A percentile compares a stretch with the other conserved stretches of the same genome.
These are phyloP conservation scores for Scheffersomyces stipitis DNA, from an alignment of 805 yeast species.

Conservation along the genomic window DNA sequence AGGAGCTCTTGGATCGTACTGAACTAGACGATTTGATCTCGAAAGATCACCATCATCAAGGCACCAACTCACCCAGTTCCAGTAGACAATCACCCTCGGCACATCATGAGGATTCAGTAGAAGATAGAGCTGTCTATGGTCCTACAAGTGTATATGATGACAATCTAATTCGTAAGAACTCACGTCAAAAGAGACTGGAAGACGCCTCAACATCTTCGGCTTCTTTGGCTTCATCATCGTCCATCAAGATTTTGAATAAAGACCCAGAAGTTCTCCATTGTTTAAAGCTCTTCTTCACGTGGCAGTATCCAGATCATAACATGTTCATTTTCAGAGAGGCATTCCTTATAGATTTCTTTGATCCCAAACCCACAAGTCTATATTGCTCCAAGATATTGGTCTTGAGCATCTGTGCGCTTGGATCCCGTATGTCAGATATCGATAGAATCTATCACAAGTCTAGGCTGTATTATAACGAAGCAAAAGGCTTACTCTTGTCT, in stretches of 20 bases:
- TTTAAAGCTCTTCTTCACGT: slow-evolving; percentile 50
- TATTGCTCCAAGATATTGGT: slow-evolving; percentile 58
- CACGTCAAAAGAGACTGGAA: slow-evolving; percentile 2
- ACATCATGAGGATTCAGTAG: slow-evolving; percentile 8
- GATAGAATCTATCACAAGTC: slow-evolving; percentile 43
- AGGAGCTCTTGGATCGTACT: slow-evolving; percentile 18
- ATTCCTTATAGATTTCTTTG: slow-evolving; percentile 58
- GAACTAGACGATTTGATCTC: slow-evolving; percentile 14
- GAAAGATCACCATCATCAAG: slow-evolving; percentile 2
- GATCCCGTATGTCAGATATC: slow-evolving; percentile 50
- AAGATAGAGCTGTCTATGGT: slow-evolving; percentile 41
- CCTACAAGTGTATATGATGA: slow-evolving; percentile 47
- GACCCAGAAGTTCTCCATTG: slow-evolving; percentile 37
- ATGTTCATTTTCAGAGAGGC: slow-evolving; percentile 65
- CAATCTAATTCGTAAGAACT: slow-evolving; percentile 18
- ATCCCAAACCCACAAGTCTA: slow-evolving; percentile 49
- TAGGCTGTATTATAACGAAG: slow-evolving; percentile 45
- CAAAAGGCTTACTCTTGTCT: slow-evolving; percentile 43
- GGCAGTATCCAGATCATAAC: slow-evolving; percentile 66
- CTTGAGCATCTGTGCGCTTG: slow-evolving; percentile 58
- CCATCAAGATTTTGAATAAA: slow-evolving; percentile 29
- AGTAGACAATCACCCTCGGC: background rate
- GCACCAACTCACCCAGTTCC: background rate
- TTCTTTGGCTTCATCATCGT: slow-evolving; percentile 3
- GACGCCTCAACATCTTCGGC: slow-evolving; percentile 4